Percentiles rank a stretch among this genome's conserved stretches.
These are phyloP conservation scores for Acmispon strigosus DNA, from an alignment of 306 rosid species.

Conservation along the genomic window DNA sequence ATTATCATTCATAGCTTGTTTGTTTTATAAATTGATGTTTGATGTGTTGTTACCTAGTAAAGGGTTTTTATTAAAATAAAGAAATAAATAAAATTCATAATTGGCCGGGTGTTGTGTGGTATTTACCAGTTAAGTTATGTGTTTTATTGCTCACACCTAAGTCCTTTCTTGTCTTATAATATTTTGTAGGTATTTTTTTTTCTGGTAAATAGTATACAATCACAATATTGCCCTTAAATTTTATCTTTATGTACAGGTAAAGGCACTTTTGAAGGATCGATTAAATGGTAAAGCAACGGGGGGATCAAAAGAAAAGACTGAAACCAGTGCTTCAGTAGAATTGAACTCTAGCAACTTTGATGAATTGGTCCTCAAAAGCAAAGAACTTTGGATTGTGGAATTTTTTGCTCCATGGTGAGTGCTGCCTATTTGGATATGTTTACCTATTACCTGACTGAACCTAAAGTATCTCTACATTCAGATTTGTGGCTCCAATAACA, in stretches of 20 bases:
- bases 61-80: not conserved
- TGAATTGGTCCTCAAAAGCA: slow-evolving; percentile 80
- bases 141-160: not conserved
- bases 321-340: slow-evolving; percentile 72
- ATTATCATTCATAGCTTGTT: not conserved
- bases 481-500: slow-evolving; percentile 1
- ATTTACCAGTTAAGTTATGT: not conserved
- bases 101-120: not conserved
- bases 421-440: not conserved
- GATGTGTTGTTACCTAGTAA: not conserved
- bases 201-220: not conserved
- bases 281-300: slow-evolving; percentile 76
- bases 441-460: not conserved
- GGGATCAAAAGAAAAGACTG: slow-evolving; percentile 70
- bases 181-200: not conserved
- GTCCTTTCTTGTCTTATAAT: not conserved
- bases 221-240: not conserved
- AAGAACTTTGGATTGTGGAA: slow-evolving; percentile 97
- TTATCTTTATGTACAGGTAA: slow-evolving; percentile 49
- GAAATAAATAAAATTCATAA: not conserved
- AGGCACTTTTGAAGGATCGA: slow-evolving; percentile 78
- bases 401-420: slow-evolving; percentile 97
- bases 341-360: slow-evolving; percentile 76
- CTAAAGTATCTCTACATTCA: not conserved
- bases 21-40: not conserved